These are phyloP conservation scores for Lactifluus echinatus DNA, from an alignment of 768 basidiomycete genomes.

Conservation along the genomic window DNA sequence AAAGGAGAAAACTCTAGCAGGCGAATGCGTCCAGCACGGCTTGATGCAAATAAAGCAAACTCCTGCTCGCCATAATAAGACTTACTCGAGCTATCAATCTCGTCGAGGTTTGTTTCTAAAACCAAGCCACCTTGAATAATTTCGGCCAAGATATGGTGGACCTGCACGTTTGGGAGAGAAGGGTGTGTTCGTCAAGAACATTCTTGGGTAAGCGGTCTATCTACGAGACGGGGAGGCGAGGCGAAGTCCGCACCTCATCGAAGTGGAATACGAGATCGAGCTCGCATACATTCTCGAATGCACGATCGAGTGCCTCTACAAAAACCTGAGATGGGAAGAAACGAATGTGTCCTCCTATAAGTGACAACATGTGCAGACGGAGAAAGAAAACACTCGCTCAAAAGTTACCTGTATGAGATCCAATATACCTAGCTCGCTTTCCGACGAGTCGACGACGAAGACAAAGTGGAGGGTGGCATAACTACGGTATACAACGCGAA, in stretches of 20 bases:
- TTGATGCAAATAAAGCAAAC: background rate
- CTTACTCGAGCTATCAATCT: conserved; percentile 66
- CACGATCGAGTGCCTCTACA: conserved; percentile 90
- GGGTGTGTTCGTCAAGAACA: background rate
- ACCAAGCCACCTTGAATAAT: conserved; percentile 96
- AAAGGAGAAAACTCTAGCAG: background rate
- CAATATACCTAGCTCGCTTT: conserved; percentile 93
- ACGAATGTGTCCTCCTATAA: no score
- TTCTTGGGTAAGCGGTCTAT: no score
- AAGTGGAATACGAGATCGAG: conserved; percentile 98
- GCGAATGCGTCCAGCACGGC: background rate
- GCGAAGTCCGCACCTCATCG: conserved; percentile 62
- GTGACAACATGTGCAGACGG: no score
- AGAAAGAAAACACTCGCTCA: no score
- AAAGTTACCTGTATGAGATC: conserved; percentile 97
- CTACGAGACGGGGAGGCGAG: background rate
- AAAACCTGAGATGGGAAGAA: conserved; percentile 57
- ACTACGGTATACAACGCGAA: conserved; percentile 87
- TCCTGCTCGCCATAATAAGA: background rate
- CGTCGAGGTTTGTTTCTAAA: conserved; percentile 87
- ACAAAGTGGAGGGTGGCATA: conserved; percentile 97
- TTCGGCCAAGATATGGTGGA: conserved; percentile 91
- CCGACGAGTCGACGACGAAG: conserved; percentile 91
- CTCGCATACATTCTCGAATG: conserved; percentile 98
- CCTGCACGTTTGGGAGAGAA: conserved; percentile 37